These are phyloP conservation scores for Jimgerdemannia lactiflua DNA, from an alignment of 192 early-diverging fungal genomes.

Conservation along the genomic window DNA sequence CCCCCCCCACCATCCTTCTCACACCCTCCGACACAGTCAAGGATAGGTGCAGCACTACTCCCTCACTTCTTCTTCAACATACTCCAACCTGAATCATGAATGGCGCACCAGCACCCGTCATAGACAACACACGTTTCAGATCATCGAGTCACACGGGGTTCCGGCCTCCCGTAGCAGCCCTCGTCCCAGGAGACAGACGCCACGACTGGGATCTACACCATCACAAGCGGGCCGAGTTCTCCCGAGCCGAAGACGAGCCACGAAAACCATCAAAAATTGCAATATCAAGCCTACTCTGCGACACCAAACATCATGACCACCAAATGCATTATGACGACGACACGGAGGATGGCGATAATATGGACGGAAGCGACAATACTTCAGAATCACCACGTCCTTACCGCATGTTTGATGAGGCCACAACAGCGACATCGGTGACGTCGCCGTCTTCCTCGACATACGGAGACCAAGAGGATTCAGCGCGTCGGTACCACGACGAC, in stretches of 20 bases:
- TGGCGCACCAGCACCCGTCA: not conserved
- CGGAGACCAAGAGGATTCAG: not conserved
- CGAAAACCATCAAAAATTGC: not conserved
- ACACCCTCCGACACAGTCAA: too few relatives aligned
- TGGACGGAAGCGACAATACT: not conserved
- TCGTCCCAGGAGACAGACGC: not conserved
- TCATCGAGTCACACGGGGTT: not conserved
- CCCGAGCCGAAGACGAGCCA: not conserved
- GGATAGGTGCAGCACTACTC: too few relatives aligned
- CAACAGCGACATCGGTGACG: not conserved
- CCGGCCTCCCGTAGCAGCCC: too few relatives aligned
- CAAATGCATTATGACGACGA: not conserved
- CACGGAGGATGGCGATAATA: not conserved
- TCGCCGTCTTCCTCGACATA: not conserved
- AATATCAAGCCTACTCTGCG: not conserved
- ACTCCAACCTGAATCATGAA: not conserved
- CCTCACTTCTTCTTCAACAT: too few relatives aligned
- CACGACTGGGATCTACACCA: not conserved
- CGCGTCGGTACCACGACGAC: too few relatives aligned
- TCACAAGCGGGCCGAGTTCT: not conserved
- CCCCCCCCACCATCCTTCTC: too few relatives aligned
- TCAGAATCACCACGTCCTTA: constrained; percentile 4
- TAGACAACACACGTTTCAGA: not conserved
- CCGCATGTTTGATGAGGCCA: not conserved
- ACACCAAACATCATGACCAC: not conserved